Percentiles rank a stretch among this genome's conserved stretches.
These are phyloP conservation scores for Styphnolobium japonicum DNA, from an alignment of 306 rosid species.

Conservation along the genomic window DNA sequence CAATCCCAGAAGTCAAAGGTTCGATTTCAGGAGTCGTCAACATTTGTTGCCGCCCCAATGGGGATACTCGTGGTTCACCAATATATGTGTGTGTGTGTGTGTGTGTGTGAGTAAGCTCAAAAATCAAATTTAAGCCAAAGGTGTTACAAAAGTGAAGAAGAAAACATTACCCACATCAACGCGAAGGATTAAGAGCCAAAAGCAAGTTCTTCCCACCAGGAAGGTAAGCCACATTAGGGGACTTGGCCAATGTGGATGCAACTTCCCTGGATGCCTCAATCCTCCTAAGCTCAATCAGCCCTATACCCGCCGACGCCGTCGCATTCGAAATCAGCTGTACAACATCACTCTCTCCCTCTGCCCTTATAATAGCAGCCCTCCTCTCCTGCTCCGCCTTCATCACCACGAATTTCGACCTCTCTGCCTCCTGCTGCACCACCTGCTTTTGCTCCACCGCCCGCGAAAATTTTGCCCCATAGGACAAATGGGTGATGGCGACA, in stretches of 20 bases:
- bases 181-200: conserved; percentile 49
- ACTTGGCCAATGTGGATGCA: conserved; percentile 54
- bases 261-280: conserved; percentile 71
- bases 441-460: conserved; percentile 68
- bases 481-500: conserved; percentile 63
- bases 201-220: conserved; percentile 38
- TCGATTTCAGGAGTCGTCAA: no score
- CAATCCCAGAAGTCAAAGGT: no score
- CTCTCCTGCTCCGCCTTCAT: conserved; percentile 74
- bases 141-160: not conserved
- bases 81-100: no score
- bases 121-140: not conserved
- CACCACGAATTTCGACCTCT: conserved; percentile 65
- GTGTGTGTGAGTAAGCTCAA: no score
- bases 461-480: conserved; percentile 55
- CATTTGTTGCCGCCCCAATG: no score
- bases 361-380: conserved; percentile 62
- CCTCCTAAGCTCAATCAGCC: conserved; percentile 57
- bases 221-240: conserved; percentile 60
- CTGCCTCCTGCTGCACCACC: conserved; percentile 79
- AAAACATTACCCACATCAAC: conserved; percentile 42
- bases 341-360: conserved; percentile 69
- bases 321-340: conserved; percentile 70
- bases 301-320: conserved; percentile 47
- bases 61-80: no score